Percentiles rank a stretch among this genome's conserved stretches.
These are phyloP conservation scores for Tetraselmis chui DNA, from an alignment of 139 green algal genomes.

Conservation along the genomic window DNA sequence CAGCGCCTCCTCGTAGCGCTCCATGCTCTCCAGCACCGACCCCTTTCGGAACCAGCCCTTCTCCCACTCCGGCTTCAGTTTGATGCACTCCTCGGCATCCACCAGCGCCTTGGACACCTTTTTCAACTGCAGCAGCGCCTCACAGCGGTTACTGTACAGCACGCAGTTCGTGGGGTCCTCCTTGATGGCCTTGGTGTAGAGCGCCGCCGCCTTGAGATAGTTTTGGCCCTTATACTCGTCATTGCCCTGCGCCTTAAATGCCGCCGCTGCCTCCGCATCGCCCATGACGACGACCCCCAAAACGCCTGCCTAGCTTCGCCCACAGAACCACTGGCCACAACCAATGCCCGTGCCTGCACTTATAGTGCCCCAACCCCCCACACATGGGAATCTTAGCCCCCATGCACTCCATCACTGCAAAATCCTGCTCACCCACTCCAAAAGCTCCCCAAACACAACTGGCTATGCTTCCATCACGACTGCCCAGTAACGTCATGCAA, in stretches of 20 bases:
- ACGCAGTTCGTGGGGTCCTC: conserved; percentile 57
- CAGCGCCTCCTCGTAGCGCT: conserved; percentile 22
- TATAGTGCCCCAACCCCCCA: too few species aligned
- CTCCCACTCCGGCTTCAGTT: conserved; percentile 72
- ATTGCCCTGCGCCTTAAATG: conserved; percentile 75
- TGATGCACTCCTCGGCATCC: conserved; percentile 74
- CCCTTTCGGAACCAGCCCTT: conserved; percentile 67
- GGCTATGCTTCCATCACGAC: too few species aligned
- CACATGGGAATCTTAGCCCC: too few species aligned
- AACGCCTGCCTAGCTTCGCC: too few species aligned
- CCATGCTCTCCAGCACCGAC: conserved; percentile 25
- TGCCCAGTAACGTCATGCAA: too few species aligned
- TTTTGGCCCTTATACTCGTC: conserved; percentile 56
- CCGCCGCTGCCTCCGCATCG: neutral
- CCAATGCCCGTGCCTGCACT: neutral
- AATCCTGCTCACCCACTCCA: too few species aligned
- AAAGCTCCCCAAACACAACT: too few species aligned
- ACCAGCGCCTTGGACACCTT: conserved; percentile 84
- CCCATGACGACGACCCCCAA: too few species aligned
- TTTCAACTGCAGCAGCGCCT: conserved; percentile 78
- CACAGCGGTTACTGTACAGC: conserved; percentile 85
- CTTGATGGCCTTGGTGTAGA: conserved; percentile 86
- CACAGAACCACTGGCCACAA: too few species aligned
- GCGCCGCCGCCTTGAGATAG: conserved; percentile 76
- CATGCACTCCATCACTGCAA: too few species aligned